Evolutionary conservation across 2,329 filamentous ascomycete species (phyloP).

Genomic region (Epichloe sibirici): DNA sequence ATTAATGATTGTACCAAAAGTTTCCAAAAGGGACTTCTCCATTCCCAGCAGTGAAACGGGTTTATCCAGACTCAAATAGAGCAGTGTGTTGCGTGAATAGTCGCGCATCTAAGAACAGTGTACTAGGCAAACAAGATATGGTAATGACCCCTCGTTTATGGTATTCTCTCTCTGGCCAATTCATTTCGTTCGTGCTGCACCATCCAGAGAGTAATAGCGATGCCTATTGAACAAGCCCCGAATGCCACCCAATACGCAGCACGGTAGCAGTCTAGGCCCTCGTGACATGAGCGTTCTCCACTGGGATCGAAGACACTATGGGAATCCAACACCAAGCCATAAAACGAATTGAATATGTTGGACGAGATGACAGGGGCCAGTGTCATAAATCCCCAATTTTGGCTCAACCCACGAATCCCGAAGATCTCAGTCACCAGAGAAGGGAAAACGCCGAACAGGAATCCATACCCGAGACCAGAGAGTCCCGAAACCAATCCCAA

Average conservation of each 20-base stretch:
- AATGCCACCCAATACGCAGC: slow-evolving; percentile 73
- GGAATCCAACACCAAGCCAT: slow-evolving; percentile 70
- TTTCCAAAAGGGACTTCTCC: no score
- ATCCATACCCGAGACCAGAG: slow-evolving; percentile 82
- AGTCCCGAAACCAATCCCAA: slow-evolving; percentile 70
- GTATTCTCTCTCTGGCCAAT: slow-evolving; percentile 22
- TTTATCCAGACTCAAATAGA: no score
- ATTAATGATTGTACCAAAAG: no score
- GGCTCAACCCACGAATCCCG: slow-evolving; percentile 74
- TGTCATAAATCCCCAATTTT: slow-evolving; percentile 96
- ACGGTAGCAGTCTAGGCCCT: slow-evolving; percentile 71
- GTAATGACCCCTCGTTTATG: not conserved
- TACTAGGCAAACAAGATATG: not conserved
- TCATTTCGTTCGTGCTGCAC: slow-evolving; percentile 46
- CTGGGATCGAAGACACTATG: slow-evolving; percentile 59
- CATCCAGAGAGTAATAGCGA: slow-evolving; percentile 57
- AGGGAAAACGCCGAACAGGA: slow-evolving; percentile 88
- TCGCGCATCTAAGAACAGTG: not conserved
- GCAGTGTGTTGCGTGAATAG: not conserved
- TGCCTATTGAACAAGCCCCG: slow-evolving; percentile 54
- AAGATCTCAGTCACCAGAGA: slow-evolving; percentile 84
- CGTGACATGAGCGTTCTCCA: slow-evolving; percentile 61
- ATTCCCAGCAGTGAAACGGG: no score
- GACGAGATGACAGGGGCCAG: slow-evolving; percentile 76
- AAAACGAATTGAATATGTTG: slow-evolving; percentile 87